Base-by-base conservation (phyloP, 495 filamentous ascomycete genomes). In the Eremomyces bilateralis region DNA sequence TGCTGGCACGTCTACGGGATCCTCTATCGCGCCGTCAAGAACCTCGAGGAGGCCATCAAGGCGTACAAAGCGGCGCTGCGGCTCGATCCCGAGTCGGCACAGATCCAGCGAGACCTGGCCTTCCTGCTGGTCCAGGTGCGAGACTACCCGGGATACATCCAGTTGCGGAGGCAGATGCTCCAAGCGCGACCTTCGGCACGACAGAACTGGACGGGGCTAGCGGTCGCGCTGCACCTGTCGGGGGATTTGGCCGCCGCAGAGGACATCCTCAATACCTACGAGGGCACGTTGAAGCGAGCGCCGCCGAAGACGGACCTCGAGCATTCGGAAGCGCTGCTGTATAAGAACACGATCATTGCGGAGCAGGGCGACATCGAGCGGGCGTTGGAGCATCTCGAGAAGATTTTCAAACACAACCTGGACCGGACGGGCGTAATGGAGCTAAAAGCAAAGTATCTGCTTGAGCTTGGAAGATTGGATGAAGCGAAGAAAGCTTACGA, bases 1-100 rank as follows among this genome's bases (percentile, higher is more conserved):
- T 94, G 84, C 60, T 99, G 88, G 88, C 88, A 99, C 54, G 90
- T 99, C 24, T 95, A 95, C 48, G 88, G 88, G n/a, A 58, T 99
- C 39, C 65, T 99, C 25, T 94, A 84, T 53, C 71, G 85, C 20
- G 71, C 80, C 18, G 69, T 73, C 45, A 95, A 95, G 66, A 94
- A 95, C 60, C 94, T 84, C 39, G 85, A 93, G 54, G 88, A 95
- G 57, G 83, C 90, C 4, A 93, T 94, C 59, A 95, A 94, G 62
- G 88, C 88, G 29, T 99, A 99, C 61, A 84, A 84, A 45, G 90
- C 84, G 52, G 88, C 88, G 5, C 56, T 99, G 45, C 72, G 68
- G 54, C 67, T 94, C 30, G 85, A 99, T 46, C 85, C 90, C 17
- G 84, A 92, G 12, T 91, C 80, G 1, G 66, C 68, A 43, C 83